A percentile compares a stretch with the other conserved stretches of the same genome.
Evolutionary conservation across 2,329 filamentous ascomycete species (phyloP).

Genomic region (Calonectria honghensis): DNA sequence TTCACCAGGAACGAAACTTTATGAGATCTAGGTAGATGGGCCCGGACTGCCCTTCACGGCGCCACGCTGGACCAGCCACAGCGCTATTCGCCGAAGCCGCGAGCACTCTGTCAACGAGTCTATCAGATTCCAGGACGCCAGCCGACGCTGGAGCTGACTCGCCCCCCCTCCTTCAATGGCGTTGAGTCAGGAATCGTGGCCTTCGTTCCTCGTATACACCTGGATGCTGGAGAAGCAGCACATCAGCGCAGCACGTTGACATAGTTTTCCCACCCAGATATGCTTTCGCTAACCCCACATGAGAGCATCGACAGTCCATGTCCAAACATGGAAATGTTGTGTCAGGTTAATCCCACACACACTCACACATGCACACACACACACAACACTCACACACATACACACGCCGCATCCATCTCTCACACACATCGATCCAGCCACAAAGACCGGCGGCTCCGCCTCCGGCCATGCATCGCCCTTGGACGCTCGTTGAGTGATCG

Average conservation of each 20-base stretch:
- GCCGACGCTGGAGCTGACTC: constrained; percentile 46
- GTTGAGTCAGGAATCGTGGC: constrained; percentile 1
- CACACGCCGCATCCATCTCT: constrained; percentile 16
- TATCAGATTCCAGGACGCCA: constrained; percentile 44
- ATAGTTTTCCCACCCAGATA: not conserved
- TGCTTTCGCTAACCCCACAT: constrained; percentile 31
- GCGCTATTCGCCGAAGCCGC: constrained; percentile 53
- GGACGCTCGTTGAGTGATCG: constrained; percentile 41
- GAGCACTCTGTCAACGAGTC: constrained; percentile 34
- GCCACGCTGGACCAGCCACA: constrained; percentile 53
- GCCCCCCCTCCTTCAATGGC: constrained; percentile 33
- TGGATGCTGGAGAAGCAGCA: not conserved
- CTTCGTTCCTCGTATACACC: not conserved
- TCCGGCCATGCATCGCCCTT: constrained; percentile 29
- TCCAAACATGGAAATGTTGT: constrained; percentile 18
- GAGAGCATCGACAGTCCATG: constrained; percentile 3
- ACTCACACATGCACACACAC: constrained; percentile 8
- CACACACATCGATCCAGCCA: constrained; percentile 31
- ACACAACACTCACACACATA: constrained; percentile 20
- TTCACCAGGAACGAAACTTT: constrained; percentile 42
- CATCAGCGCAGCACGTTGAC: not conserved
- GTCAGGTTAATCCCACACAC: constrained; percentile 22
- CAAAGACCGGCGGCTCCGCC: constrained; percentile 34
- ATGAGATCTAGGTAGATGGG: constrained; percentile 51
- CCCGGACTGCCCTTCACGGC: constrained; percentile 52